Conservation (phyloP, 176 grass and related monocot genomes). For the Otatea glauca region DNA sequence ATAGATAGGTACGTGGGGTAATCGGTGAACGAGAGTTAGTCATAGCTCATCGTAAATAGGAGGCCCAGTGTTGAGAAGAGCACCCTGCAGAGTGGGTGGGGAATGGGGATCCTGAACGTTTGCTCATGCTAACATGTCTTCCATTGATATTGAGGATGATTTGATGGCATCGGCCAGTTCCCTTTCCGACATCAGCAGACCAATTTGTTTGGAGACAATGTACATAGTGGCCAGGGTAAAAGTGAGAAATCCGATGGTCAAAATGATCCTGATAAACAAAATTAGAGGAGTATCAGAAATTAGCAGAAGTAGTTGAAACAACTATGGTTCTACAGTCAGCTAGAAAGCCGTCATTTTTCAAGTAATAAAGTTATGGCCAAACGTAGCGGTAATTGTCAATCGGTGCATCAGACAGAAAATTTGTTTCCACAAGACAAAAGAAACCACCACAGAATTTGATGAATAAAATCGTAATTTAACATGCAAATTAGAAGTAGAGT, state of each 20-base stretch:
- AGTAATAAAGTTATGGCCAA: neutral
- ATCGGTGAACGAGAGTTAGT: neutral
- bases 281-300: neutral
- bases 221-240: conserved; percentile 55
- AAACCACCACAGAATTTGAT: neutral
- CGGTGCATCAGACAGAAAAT: neutral
- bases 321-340: neutral
- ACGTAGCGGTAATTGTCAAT: neutral
- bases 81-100: conserved; percentile 4
- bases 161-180: conserved; percentile 62
- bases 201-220: conserved; percentile 55
- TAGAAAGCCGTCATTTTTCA: neutral
- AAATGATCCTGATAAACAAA: conserved; percentile 54
- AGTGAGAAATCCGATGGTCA: conserved; percentile 57
- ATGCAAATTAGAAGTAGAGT: neutral
- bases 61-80: conserved; percentile 1
- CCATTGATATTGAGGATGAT: conserved; percentile 48
- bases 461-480: neutral
- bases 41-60: conserved; percentile 61
- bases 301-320: neutral
- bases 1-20: neutral
- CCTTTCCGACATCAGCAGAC: conserved; percentile 58
- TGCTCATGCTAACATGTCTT: conserved; percentile 30
- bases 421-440: neutral
- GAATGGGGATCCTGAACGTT: conserved; percentile 33